Conservation (phyloP, 2,329 filamentous ascomycete genomes). For the Sarocladium strictum region DNA sequence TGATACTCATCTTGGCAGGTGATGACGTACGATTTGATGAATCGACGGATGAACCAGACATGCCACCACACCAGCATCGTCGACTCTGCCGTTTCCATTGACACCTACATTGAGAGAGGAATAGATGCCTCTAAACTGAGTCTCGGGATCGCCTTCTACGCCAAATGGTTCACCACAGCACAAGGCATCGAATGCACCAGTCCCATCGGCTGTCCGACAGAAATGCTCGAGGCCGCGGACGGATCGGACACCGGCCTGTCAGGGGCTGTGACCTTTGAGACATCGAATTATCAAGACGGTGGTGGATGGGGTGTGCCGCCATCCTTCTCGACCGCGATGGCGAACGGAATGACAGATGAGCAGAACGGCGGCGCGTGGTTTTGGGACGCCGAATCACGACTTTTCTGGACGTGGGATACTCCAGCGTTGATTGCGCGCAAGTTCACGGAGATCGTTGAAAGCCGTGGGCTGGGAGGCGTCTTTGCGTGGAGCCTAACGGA, state of each 20-base stretch:
- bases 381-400: constrained; percentile 36
- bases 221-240: constrained; percentile 51
- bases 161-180: constrained; percentile 58
- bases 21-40: constrained; percentile 70
- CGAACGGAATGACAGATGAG: constrained; percentile 36
- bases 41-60: constrained; percentile 61
- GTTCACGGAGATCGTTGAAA: constrained; percentile 36
- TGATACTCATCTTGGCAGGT: constrained; percentile 27
- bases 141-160: constrained; percentile 63
- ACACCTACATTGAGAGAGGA: constrained; percentile 54
- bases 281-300: constrained; percentile 23
- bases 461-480: constrained; percentile 39
- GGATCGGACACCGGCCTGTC: constrained; percentile 52
- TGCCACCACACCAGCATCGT: constrained; percentile 57
- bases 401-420: constrained; percentile 54
- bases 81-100: constrained; percentile 47
- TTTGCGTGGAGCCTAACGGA: constrained; percentile 50
- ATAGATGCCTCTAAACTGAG: constrained; percentile 51
- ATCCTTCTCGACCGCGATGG: constrained; percentile 34
- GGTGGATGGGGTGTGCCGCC: neutral
- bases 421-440: constrained; percentile 39
- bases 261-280: constrained; percentile 35
- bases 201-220: constrained; percentile 54
- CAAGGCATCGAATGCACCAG: constrained; percentile 36
- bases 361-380: constrained; percentile 49